Base-by-base conservation (phyloP, 805 yeast genomes). In the Kregervanrija fluxuum region DNA sequence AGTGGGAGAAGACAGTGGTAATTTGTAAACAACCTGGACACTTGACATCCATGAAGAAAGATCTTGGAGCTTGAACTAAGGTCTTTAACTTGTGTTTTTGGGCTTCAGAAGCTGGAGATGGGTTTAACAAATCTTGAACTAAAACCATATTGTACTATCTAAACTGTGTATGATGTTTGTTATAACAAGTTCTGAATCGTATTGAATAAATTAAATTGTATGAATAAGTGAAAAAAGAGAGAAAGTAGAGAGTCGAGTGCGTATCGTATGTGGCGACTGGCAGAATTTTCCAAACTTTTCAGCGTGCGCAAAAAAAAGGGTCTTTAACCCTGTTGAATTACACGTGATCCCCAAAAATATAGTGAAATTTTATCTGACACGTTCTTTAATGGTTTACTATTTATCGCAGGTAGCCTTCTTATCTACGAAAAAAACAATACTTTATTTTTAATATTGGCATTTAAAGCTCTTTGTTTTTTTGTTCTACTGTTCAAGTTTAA, bases 1-100 rank as follows among this genome's bases (percentile, higher is more conserved):
- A 98, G 75, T 93, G 99, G 56, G 98, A 91, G 85, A 93, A 93
- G 60, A 93, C 98, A 62, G 97, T 91, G 74, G 99, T 89, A 79
- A 93, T 93, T 83, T 83, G 85, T 72, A 91, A 80, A 80, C 99
- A 93, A 66, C 99, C 98, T 74, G 95, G 98, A 77, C 99, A 93
- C 76, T 91, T 93, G 64, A 93, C 99, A 70, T 93, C 99, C 96
- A 93, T 90, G 85, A 93, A 93, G 83, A 78, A 93, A 51, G 98
- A 90, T 84, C 98, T 87, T 75, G 99, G 99, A 55, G 85, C 71
- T 73, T 91, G 96, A 61, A 93, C 99, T 69, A 93, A 85, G 67
- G 85, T 82, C 89, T 91, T 93, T 69, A 90, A 81, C 79, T 93
- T 93, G 88, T 93, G 95, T 75, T 90, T 82, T 75, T 81, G 83